phyloP scores from a whole-genome alignment of 371 early-diverging fungal genomes.

The Entomophthora muscae region DNA sequence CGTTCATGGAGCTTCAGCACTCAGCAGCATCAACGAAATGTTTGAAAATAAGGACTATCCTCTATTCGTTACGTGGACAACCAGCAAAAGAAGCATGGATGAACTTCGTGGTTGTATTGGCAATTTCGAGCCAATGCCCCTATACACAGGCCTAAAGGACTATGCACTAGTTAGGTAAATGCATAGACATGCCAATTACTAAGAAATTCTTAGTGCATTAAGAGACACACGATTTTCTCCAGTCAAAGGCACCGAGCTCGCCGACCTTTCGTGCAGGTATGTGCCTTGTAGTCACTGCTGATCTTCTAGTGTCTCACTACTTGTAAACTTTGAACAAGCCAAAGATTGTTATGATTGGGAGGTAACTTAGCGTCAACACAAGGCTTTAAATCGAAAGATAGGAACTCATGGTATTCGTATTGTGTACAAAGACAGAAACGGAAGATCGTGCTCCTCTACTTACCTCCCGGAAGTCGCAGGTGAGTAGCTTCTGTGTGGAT shows the following conservation, averaged over 20 bases:
- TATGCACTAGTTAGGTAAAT: constrained; percentile 77
- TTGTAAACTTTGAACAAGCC: constrained; percentile 66
- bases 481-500: background rate
- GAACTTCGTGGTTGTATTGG: constrained; percentile 86
- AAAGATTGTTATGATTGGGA: constrained; percentile 72
- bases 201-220: too few species aligned
- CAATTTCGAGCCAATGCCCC: constrained; percentile 54
- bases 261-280: constrained; percentile 35
- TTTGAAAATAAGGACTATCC: background rate
- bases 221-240: constrained; percentile 69
- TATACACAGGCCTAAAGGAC: constrained; percentile 50
- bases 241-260: constrained; percentile 42
- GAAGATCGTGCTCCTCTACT: constrained; percentile 51
- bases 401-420: constrained; percentile 88
- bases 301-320: constrained; percentile 44
- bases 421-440: constrained; percentile 38
- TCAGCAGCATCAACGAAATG: background rate
- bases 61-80: background rate
- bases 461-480: constrained; percentile 77
- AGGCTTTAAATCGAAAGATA: constrained; percentile 18
- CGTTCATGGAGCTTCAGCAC: background rate
- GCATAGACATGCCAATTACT: too few species aligned
- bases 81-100: background rate
- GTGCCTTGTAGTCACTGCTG: background rate
- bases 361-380: constrained; percentile 13